Conservation (phyloP, 192 early-diverging fungal species). For the Backusella parvicylindrica region DNA sequence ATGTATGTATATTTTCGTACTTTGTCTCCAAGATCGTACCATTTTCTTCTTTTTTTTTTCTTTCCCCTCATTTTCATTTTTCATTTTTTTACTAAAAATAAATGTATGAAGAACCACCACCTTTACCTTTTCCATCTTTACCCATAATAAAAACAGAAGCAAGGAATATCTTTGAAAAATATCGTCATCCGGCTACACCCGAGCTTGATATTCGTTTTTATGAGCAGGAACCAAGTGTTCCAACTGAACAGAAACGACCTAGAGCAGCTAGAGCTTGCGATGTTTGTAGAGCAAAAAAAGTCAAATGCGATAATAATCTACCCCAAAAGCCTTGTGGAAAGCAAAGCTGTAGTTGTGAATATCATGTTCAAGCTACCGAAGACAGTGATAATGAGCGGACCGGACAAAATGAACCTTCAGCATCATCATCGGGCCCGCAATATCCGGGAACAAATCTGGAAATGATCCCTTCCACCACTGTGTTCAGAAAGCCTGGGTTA, state of each 20-base stretch:
- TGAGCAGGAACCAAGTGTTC: neutral
- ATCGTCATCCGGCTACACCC: neutral
- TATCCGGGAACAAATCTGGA: neutral
- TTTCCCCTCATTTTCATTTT: neutral
- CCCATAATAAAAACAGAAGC: slow-evolving; percentile 6
- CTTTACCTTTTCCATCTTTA: slow-evolving; percentile 16
- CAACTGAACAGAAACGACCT: neutral
- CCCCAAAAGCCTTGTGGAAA: neutral
- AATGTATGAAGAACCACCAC: slow-evolving; percentile 11
- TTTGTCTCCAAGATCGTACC: neutral
- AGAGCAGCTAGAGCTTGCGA: neutral
- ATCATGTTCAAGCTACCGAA: neutral
- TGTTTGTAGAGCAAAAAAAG: neutral
- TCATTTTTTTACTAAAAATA: neutral
- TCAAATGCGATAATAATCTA: neutral
- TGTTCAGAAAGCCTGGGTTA: slow-evolving; percentile 6
- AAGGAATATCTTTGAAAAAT: neutral
- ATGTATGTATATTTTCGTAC: neutral
- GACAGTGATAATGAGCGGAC: neutral
- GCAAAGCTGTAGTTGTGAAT: neutral
- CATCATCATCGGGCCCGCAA: neutral
- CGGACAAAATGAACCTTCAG: neutral
- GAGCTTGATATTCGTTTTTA: neutral
- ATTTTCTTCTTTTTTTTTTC: neutral
- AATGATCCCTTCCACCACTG: neutral